Percentiles rank a stretch among this genome's conserved stretches.
These are phyloP conservation scores for Cladosporium sp. DNA, from an alignment of 2,329 filamentous ascomycete species.

Conservation along the genomic window DNA sequence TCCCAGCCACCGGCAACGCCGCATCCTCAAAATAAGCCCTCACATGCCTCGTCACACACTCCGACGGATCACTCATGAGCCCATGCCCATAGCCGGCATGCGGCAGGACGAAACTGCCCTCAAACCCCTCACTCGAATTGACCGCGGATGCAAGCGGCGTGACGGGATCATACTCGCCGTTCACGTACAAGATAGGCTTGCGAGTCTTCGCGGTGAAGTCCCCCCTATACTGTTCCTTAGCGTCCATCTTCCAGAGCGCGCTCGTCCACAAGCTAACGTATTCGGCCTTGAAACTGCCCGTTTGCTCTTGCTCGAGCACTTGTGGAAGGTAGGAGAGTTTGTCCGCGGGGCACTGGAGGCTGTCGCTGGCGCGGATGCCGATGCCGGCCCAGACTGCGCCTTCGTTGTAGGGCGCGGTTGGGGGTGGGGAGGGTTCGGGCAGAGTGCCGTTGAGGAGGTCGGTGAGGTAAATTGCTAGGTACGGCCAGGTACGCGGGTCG, in stretches of 20 bases:
- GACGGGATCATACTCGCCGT: constrained; percentile 56
- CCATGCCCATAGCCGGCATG: constrained; percentile 38
- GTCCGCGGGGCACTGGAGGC: not conserved
- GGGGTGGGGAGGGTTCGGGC: not conserved
- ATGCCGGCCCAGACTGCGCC: not conserved
- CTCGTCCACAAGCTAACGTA: not conserved
- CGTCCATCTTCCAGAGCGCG: not conserved
- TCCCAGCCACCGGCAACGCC: not conserved
- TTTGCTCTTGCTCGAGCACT: not conserved
- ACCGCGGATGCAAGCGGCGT: constrained; percentile 51
- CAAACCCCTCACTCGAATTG: constrained; percentile 40
- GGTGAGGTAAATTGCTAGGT: not conserved
- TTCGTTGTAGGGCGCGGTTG: not conserved
- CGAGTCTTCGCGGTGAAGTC: constrained; percentile 38
- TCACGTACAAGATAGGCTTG: constrained; percentile 55
- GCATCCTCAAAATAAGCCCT: not conserved
- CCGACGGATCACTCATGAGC: constrained; percentile 30
- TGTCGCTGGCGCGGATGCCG: not conserved
- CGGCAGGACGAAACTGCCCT: constrained; percentile 41
- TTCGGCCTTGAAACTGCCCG: not conserved
- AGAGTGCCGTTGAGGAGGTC: not conserved
- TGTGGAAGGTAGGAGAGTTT: not conserved
- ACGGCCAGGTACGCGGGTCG: constrained; percentile 8
- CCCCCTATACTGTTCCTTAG: constrained; percentile 17
- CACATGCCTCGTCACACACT: constrained; percentile 26